These are phyloP conservation scores for Verbascum thapsus DNA, from an alignment of 257 asterid species.

Conservation along the genomic window DNA sequence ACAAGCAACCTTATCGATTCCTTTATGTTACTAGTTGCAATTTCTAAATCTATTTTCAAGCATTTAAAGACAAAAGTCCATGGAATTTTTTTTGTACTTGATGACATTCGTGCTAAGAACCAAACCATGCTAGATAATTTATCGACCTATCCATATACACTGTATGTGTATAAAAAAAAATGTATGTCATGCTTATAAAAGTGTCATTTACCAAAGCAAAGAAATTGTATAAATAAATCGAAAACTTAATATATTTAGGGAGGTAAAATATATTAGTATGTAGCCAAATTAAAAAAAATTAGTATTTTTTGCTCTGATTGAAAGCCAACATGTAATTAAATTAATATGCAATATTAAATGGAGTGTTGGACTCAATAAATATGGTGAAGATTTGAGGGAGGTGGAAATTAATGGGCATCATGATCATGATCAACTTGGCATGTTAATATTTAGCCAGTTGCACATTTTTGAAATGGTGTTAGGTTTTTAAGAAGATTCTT, in stretches of 20 bases:
- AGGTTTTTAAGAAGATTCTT: not conserved
- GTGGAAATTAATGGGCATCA: not conserved
- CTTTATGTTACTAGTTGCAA: constrained; percentile 19
- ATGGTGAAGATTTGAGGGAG: not conserved
- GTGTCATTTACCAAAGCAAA: constrained; percentile 11
- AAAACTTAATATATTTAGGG: too few relatives aligned
- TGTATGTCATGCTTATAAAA: constrained; percentile 6
- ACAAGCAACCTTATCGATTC: not conserved
- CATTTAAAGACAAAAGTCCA: constrained; percentile 18
- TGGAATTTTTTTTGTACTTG: not conserved
- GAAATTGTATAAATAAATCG: constrained; percentile 6
- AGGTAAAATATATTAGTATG: too few relatives aligned
- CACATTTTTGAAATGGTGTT: not conserved
- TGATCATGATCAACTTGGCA: constrained; percentile 11
- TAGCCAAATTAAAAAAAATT: not conserved
- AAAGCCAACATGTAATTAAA: constrained; percentile 5
- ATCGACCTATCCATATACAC: constrained; percentile 26
- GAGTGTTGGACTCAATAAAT: not conserved
- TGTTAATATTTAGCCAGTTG: not conserved
- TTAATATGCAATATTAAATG: not conserved
- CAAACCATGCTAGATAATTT: not conserved
- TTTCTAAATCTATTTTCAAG: not conserved
- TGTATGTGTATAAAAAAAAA: constrained; percentile 31
- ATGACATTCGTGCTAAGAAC: not conserved
- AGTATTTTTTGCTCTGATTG: constrained; percentile 7